Percentiles rank a stretch among this genome's conserved stretches.
Evolutionary conservation across 2,329 filamentous ascomycete species (phyloP).

Genomic region (Aspergillus proliferans): DNA sequence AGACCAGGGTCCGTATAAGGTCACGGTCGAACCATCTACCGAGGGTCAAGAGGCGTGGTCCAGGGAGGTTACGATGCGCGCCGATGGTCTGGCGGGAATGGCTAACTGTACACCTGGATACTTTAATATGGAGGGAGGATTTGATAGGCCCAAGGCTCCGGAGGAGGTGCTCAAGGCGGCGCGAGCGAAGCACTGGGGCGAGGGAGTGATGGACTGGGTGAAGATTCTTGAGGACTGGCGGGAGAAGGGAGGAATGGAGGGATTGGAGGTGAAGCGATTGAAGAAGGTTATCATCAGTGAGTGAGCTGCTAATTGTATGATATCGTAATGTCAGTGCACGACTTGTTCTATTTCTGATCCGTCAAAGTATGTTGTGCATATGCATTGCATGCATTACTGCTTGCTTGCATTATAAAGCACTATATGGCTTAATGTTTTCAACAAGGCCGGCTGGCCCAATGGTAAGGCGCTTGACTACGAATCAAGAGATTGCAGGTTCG

Average conservation of each 20-base stretch:
- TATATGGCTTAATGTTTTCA: neutral
- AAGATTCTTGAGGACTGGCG: slow-evolving; percentile 16
- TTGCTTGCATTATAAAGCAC: neutral
- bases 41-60: slow-evolving; percentile 47
- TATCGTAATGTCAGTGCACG: too few species aligned
- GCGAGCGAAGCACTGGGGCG: slow-evolving; percentile 23
- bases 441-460: slow-evolving; percentile 39
- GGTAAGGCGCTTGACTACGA: slow-evolving; percentile 49
- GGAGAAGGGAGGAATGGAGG: slow-evolving; percentile 23
- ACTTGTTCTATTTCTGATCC: too few species aligned
- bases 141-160: slow-evolving; percentile 11
- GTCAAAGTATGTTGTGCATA: neutral
- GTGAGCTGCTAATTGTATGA: too few species aligned
- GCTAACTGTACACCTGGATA: slow-evolving; percentile 52
- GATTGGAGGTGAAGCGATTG: slow-evolving; percentile 6
- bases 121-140: slow-evolving; percentile 43
- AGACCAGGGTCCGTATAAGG: slow-evolving; percentile 4
- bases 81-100: slow-evolving; percentile 35
- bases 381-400: neutral
- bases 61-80: slow-evolving; percentile 33
- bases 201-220: slow-evolving; percentile 28
- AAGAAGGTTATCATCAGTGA: neutral
- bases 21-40: slow-evolving; percentile 5
- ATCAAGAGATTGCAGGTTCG: slow-evolving; percentile 49
- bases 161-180: slow-evolving; percentile 29